Conservation (phyloP, 2,329 filamentous ascomycete genomes). For the Fusarium vanettenii region DNA sequence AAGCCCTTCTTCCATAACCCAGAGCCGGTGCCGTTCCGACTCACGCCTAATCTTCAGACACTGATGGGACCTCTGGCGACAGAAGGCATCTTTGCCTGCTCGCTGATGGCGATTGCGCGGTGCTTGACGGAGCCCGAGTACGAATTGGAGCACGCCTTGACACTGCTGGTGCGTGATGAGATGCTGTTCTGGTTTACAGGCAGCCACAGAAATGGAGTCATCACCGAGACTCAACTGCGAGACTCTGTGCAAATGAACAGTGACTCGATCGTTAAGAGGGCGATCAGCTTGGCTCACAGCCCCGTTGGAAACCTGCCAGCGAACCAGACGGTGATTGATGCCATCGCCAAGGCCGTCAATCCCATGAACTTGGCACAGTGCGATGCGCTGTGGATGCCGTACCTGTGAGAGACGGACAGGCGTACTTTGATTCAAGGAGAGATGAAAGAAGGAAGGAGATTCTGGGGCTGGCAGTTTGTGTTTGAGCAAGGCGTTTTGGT, state of each 20-base stretch:
- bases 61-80: slow-evolving; percentile 96
- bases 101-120: slow-evolving; percentile 95
- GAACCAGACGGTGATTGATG: slow-evolving; percentile 96
- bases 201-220: slow-evolving; percentile 68
- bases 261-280: slow-evolving; percentile 91
- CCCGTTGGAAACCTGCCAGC: slow-evolving; percentile 87
- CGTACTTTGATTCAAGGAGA: slow-evolving; percentile 15
- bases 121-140: slow-evolving; percentile 89
- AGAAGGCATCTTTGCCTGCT: slow-evolving; percentile 95
- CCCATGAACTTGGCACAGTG: slow-evolving; percentile 88
- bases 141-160: slow-evolving; percentile 94
- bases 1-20: slow-evolving; percentile 95
- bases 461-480: slow-evolving; percentile 24
- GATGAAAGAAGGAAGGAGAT: background rate
- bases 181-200: slow-evolving; percentile 97
- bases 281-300: slow-evolving; percentile 82
- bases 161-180: slow-evolving; percentile 95
- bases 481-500: slow-evolving; percentile 46
- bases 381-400: slow-evolving; percentile 98
- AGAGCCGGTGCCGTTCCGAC: slow-evolving; percentile 95
- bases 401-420: slow-evolving; percentile 68
- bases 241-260: slow-evolving; percentile 88
- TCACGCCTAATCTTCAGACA: slow-evolving; percentile 95
- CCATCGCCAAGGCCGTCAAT: slow-evolving; percentile 92
- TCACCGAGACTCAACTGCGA: slow-evolving; percentile 73